Evolutionary conservation across 495 filamentous ascomycete species (phyloP), one percentile per base, ranked within the genome.

Genomic region (Hypoxylon trugodes): DNA sequence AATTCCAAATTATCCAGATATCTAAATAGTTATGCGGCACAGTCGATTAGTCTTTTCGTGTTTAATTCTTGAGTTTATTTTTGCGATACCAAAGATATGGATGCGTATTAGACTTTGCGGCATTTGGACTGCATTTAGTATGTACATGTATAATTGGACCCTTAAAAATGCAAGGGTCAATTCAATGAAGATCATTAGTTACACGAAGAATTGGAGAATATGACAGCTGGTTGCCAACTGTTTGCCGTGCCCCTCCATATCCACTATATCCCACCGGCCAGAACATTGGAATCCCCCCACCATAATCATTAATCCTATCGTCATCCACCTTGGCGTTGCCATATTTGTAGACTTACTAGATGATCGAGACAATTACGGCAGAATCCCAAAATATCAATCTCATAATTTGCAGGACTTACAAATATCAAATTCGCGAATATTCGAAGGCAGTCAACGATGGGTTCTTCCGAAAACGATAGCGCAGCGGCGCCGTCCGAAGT

Each of bases 241-340:
- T 15, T 28, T 25, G 62, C 22, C 62, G 24, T 69, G 59, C 69
- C 69, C 69, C 69, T 62, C 69, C 41, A 69, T 64, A 41, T 66
- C 69, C 69, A 59, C 69, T 36, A 69, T 64, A 41, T 42, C 13
- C 40, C 52, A 10, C 43, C 2, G 10, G 12, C 47, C 42, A 59
- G 35, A 46, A 28, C 30, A 7, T 52, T 9, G 35, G 12, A 33
- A 53, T 56, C 60, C 67, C 59, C 52, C 59, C 21, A 40, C 38
- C 24, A 50, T 10, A 28, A 21, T 35, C 26, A 48, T 36, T 22
- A 45, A 21, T 21, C 28, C 42, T 4, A 40, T 24, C 41, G 21
- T 2, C 59, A 33, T 49, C 6, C 21, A 36, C 13, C 57, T 45
- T 18, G 6, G 15, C 8, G 10, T 24, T 8, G 36, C 36, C 6